Base-by-base conservation (phyloP, 441 rosid genomes). In the Gossypium davidsonii region DNA sequence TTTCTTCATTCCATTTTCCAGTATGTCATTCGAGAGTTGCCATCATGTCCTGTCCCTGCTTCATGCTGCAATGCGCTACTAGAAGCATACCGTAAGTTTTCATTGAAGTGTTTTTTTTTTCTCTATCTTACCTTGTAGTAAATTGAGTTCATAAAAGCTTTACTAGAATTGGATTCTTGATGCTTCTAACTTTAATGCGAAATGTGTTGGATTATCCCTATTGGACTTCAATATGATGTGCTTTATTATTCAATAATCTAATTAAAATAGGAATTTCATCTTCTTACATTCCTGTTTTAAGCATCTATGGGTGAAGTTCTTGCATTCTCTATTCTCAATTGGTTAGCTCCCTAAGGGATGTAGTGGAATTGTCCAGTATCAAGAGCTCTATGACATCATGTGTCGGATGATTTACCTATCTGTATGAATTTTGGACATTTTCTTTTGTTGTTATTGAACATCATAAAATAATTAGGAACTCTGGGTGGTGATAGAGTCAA, bases 21-120 rank as follows among this genome's bases (percentile, higher is more conserved):
- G 99, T 96, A 89, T 85, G 83, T 96, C 79, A 84, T 93, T 64
- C 91, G 99, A 21, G 99, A 96, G 77, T 79, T 96, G 88, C 99
- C 99, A 65, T 96, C 99, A 70, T 91, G 97, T 79, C 98, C 99
- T 5, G 96, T 96, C 72, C 99, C 99, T 71, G 96, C 98, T 79
- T 91, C 98, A 57, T 96, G 99, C 83, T 96, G 99, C 88, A 90
- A 90, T 67, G 99, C 94, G 37, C 90, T 96, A 67, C 88, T 96
- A 39, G 91, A 89, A 83, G 93, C 99, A 76, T 90, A 88, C 86
- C 90, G 99, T 91, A 91, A 92, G 97, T 88, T 67, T 68, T 49
- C 5, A 31, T 55, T 21, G 42, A 56, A 15, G 21, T 65, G 71
- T 58, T 28, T 25, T 65, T 8, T 31, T 28, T 73, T 21, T 21